Evolutionary conservation across 257 asterid genomes (phyloP), one percentile per base, ranked within the genome.

Genomic region (Nicotiana otophora): DNA sequence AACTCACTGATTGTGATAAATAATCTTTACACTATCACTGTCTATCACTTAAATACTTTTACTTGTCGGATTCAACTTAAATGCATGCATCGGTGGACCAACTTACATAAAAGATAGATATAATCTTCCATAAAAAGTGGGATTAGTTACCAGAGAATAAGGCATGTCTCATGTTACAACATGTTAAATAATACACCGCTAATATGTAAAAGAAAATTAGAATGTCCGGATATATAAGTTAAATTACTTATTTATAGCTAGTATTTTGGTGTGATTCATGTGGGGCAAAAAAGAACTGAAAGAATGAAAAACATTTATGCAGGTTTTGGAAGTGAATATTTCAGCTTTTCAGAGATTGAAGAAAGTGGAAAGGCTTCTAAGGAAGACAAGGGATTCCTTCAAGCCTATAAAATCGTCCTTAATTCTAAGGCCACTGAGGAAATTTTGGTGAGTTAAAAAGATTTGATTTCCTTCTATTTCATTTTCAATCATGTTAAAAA

Each of bases 351-450:
- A 1, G 89, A 62, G 66, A 74, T 7, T 26, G 89, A 82, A 65
- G 77, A 16, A 64, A 57, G 74, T 42, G 82, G 54, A 16, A 77
- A 20, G 36, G 54, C 54, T 9, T 55, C 83, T 19, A 85, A 39
- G 77, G 65, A 80, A 14, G 91, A 86, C 11, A 90, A 85, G 66
- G 62, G 91, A 57, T 83, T 75, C 85, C 86, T 86, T 57, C 84
- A 82, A 55, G 83, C 81, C 78, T 89, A 90, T 42, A 89, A 86
- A 85, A 85, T 90, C 34, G 92, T 91, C 67, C 88, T 94, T 10
- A 86, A 88, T 80, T 85, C 95, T 0, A 94, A 93, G 83, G 90
- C 92, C 2, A 90, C 57, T 1, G 97, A 91, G 83, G 97, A 94
- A 80, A 84, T 91, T 19, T 76, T 92, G 98, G 98, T 94, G 60